These are phyloP conservation scores for Andrographis paniculata DNA, from an alignment of 305 asterid species.

Conservation along the genomic window DNA sequence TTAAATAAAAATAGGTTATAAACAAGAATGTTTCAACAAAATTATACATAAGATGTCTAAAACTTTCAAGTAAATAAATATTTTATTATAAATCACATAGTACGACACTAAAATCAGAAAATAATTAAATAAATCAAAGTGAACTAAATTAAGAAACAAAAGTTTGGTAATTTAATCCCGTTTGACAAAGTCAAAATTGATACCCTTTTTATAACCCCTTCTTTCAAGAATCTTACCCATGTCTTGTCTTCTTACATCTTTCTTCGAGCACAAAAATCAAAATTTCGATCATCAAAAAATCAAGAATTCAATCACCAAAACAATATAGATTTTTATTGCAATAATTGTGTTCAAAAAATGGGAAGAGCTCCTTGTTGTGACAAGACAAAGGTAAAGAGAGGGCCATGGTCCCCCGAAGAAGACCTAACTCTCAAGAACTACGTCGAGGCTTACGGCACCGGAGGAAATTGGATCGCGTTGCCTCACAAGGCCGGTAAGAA, in stretches of 20 bases:
- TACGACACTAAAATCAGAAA: too few relatives aligned
- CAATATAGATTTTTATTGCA: not conserved
- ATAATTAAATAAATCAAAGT: not conserved
- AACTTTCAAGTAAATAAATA: too few relatives aligned
- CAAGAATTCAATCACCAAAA: not conserved
- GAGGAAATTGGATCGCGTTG: slow-evolving; percentile 48
- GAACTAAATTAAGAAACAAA: too few relatives aligned
- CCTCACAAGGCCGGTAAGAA: slow-evolving; percentile 47
- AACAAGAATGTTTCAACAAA: too few relatives aligned
- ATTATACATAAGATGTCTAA: too few relatives aligned
- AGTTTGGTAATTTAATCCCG: not conserved
- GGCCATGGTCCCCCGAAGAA: slow-evolving; percentile 58
- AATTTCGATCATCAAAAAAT: not conserved
- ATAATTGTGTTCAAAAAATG: slow-evolving; percentile 14
- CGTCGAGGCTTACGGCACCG: slow-evolving; percentile 31
- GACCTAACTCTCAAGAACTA: slow-evolving; percentile 36
- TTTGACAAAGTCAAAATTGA: not conserved
- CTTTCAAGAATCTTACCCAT: not conserved
- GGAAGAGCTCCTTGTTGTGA: slow-evolving; percentile 64
- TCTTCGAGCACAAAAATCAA: not conserved
- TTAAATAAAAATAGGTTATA: too few relatives aligned
- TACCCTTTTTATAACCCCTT: not conserved
- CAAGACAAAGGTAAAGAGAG: slow-evolving; percentile 48
- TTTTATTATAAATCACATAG: too few relatives aligned
- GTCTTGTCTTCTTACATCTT: not conserved